These are phyloP conservation scores for Penicillium expansum DNA, from an alignment of 2,329 filamentous ascomycete species.

Conservation along the genomic window DNA sequence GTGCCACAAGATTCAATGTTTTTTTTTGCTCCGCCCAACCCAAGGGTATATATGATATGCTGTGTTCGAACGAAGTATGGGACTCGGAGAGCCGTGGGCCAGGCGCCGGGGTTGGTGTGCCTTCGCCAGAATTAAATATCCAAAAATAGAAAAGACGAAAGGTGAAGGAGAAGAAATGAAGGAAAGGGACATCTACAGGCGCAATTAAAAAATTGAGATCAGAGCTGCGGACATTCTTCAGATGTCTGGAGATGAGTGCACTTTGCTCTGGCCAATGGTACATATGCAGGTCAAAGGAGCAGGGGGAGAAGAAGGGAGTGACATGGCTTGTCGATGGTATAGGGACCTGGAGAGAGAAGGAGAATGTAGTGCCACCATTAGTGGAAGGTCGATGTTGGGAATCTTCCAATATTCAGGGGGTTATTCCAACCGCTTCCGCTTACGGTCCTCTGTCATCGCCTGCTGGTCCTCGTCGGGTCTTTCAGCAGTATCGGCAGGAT, in stretches of 20 bases:
- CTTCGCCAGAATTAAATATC: constrained; percentile 12
- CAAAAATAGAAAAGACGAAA: constrained; percentile 3
- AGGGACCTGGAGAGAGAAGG: not conserved
- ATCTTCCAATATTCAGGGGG: constrained; percentile 11
- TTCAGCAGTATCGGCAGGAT: constrained; percentile 67
- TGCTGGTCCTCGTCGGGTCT: constrained; percentile 62
- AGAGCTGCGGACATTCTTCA: constrained; percentile 5
- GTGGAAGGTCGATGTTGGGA: not conserved
- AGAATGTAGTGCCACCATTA: not conserved
- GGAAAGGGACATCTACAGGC: constrained; percentile 20
- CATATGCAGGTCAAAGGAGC: constrained; percentile 14
- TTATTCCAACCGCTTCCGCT: constrained; percentile 58
- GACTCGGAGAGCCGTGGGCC: not conserved
- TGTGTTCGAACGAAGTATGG: constrained; percentile 14
- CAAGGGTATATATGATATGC: constrained; percentile 28
- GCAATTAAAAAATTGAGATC: constrained; percentile 3
- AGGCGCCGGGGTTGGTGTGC: not conserved
- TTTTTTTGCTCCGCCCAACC: constrained; percentile 24
- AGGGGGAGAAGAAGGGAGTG: not conserved
- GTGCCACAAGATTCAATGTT: constrained; percentile 18
- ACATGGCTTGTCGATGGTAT: constrained; percentile 3
- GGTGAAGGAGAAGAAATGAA: constrained; percentile 5
- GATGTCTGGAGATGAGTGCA: constrained; percentile 5
- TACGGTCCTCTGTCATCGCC: constrained; percentile 55
- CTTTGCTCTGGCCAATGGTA: constrained; percentile 12